Evolutionary conservation across 2,329 filamentous ascomycete species (phyloP).

Genomic region (Chaetomium sp.): DNA sequence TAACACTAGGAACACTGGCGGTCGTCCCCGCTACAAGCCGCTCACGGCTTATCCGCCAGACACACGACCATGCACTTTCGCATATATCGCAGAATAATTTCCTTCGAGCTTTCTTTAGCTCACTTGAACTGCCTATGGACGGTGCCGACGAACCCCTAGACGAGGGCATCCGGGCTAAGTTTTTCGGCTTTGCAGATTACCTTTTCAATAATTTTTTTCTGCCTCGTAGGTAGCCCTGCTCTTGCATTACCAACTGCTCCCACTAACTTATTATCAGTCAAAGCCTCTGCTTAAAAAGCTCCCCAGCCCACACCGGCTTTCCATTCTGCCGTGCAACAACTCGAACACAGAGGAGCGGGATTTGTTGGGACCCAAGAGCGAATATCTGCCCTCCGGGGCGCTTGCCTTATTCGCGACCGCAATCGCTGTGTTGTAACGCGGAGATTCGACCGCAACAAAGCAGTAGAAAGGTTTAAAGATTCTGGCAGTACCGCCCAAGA

Average conservation of each 20-base stretch:
- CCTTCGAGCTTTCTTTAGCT: slow-evolving; percentile 24
- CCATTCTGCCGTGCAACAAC: slow-evolving; percentile 21
- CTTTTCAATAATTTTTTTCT: slow-evolving; percentile 27
- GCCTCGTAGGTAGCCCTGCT: slow-evolving; percentile 15
- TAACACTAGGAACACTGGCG: too few species aligned
- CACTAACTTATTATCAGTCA: slow-evolving; percentile 17
- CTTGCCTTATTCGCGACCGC: slow-evolving; percentile 27
- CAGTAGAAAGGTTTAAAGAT: slow-evolving; percentile 1
- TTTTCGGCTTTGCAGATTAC: slow-evolving; percentile 24
- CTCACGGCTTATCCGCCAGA: slow-evolving; percentile 23
- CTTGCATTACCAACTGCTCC: neutral
- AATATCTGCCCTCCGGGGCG: slow-evolving; percentile 23
- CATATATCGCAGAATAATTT: slow-evolving; percentile 21
- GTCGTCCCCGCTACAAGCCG: slow-evolving; percentile 17
- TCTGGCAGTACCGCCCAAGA: slow-evolving; percentile 12
- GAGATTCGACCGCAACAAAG: slow-evolving; percentile 19
- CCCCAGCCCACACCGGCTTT: slow-evolving; percentile 24
- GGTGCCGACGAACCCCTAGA: slow-evolving; percentile 6
- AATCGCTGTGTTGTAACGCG: slow-evolving; percentile 27
- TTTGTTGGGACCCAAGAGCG: slow-evolving; percentile 23
- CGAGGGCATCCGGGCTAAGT: slow-evolving; percentile 6
- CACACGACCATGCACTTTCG: slow-evolving; percentile 25
- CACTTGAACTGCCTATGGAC: slow-evolving; percentile 19
- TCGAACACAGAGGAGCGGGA: slow-evolving; percentile 13
- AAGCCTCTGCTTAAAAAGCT: slow-evolving; percentile 22